These are phyloP conservation scores for Phytophthora tentaculata DNA, from an alignment of 352 stramenopile genomes.

Conservation along the genomic window DNA sequence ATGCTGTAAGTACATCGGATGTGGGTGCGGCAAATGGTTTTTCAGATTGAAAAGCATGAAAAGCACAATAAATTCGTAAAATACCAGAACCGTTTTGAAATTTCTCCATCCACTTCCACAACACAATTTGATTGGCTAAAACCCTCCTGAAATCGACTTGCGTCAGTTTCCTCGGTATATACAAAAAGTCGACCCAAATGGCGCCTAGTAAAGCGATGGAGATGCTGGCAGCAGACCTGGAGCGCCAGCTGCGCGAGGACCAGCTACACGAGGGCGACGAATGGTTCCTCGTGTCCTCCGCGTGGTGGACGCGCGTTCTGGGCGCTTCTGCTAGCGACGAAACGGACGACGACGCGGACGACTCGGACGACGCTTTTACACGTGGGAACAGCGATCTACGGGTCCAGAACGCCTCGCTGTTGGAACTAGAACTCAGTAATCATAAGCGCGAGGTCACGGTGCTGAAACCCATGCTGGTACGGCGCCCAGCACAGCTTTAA, in stretches of 20 bases:
- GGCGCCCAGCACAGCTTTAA: constrained; percentile 5
- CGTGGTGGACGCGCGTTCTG: constrained; percentile 64
- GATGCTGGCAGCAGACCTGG: constrained; percentile 25
- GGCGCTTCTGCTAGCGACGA: constrained; percentile 12
- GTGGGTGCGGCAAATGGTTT: too few relatives aligned
- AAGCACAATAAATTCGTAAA: too few relatives aligned
- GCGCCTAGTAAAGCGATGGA: background rate
- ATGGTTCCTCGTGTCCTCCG: constrained; percentile 64
- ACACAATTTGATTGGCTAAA: too few relatives aligned
- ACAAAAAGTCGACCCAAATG: background rate
- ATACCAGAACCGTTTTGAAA: too few relatives aligned
- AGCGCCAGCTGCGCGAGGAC: constrained; percentile 41
- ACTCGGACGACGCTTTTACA: constrained; percentile 42
- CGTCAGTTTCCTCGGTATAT: background rate
- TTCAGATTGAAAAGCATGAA: too few relatives aligned
- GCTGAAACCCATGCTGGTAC: constrained; percentile 64
- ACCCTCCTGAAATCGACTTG: background rate
- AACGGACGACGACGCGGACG: constrained; percentile 27
- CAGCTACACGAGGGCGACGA: constrained; percentile 54
- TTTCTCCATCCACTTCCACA: too few relatives aligned
- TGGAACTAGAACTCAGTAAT: constrained; percentile 59
- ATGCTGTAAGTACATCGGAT: too few relatives aligned
- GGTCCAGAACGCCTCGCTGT: constrained; percentile 52
- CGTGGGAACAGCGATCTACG: constrained; percentile 19
- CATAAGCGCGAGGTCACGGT: constrained; percentile 51